phyloP scores from a whole-genome alignment of 352 stramenopile species.

The Pythium aquatile region DNA sequence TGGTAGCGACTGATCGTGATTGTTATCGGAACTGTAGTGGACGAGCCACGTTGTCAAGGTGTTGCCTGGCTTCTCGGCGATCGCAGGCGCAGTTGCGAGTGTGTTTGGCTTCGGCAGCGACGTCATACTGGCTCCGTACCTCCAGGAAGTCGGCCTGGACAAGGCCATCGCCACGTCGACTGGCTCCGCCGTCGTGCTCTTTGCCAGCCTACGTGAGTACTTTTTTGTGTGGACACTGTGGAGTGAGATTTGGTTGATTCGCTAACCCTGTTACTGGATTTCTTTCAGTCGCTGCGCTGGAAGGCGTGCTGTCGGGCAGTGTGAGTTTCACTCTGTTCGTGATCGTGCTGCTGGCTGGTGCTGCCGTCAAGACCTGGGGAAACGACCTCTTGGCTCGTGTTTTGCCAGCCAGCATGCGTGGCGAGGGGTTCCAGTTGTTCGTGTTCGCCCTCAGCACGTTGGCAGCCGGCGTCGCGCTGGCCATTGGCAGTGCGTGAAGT shows the following conservation, averaged over 20 bases:
- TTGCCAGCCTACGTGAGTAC: slow-evolving; percentile 19
- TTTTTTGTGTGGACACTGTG: neutral
- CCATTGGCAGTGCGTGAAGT: slow-evolving; percentile 14
- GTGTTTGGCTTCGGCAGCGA: slow-evolving; percentile 23
- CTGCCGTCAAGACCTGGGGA: slow-evolving; percentile 20
- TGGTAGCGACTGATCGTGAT: neutral
- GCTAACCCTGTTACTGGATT: slow-evolving; percentile 1
- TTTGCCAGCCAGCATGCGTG: slow-evolving; percentile 16
- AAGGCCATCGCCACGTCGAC: slow-evolving; percentile 17
- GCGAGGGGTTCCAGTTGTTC: slow-evolving; percentile 16
- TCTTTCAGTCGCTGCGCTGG: slow-evolving; percentile 16
- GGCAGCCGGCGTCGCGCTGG: slow-evolving; percentile 16
- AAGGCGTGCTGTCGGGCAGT: slow-evolving; percentile 14
- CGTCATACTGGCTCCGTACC: slow-evolving; percentile 19
- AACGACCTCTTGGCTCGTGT: slow-evolving; percentile 15
- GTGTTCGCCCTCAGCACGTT: slow-evolving; percentile 22
- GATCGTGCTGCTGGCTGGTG: slow-evolving; percentile 13
- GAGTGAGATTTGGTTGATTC: neutral
- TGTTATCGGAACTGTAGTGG: slow-evolving; percentile 9
- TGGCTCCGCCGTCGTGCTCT: slow-evolving; percentile 17
- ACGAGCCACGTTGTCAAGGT: slow-evolving; percentile 12
- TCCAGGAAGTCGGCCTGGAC: slow-evolving; percentile 17
- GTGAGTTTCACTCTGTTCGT: slow-evolving; percentile 21
- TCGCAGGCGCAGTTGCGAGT: slow-evolving; percentile 12
- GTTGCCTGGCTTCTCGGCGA: slow-evolving; percentile 9